phyloP scores from a whole-genome alignment of 2,329 filamentous ascomycete genomes.

The Sphaerostilbella broomeana region DNA sequence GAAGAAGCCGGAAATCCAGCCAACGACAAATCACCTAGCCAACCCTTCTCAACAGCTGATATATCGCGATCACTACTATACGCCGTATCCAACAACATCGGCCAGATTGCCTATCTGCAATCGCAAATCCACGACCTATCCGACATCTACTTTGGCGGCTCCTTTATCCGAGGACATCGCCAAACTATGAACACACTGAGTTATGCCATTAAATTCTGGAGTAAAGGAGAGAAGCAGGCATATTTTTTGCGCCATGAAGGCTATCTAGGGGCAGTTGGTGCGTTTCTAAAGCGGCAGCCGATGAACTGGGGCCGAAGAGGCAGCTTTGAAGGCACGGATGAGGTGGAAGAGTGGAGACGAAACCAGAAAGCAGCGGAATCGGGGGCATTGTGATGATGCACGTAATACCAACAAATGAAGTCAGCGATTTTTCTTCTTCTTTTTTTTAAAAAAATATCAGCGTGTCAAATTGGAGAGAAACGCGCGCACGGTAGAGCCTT shows the following conservation, averaged over 20 bases:
- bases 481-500: no score
- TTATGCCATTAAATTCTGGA: slow-evolving; percentile 98
- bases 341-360: slow-evolving; percentile 26
- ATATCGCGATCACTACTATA: slow-evolving; percentile 88
- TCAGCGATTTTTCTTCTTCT: neutral
- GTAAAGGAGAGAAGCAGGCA: slow-evolving; percentile 84
- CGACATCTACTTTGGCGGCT: slow-evolving; percentile 95
- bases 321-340: slow-evolving; percentile 56
- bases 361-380: slow-evolving; percentile 13
- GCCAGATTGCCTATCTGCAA: slow-evolving; percentile 95
- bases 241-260: slow-evolving; percentile 95
- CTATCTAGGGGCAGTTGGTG: slow-evolving; percentile 88
- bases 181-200: slow-evolving; percentile 97
- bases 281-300: slow-evolving; percentile 87
- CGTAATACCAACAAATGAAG: no score
- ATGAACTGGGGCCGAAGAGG: slow-evolving; percentile 82
- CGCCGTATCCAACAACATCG: slow-evolving; percentile 96
- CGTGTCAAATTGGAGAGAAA: no score
- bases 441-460: no score
- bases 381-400: neutral
- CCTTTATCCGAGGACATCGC: slow-evolving; percentile 90
- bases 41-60: slow-evolving; percentile 67
- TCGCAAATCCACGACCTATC: slow-evolving; percentile 87
- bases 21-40: slow-evolving; percentile 38
- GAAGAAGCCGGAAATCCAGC: slow-evolving; percentile 61